phyloP scores from a whole-genome alignment of 2,329 filamentous ascomycete genomes.

The Claviceps africana region DNA sequence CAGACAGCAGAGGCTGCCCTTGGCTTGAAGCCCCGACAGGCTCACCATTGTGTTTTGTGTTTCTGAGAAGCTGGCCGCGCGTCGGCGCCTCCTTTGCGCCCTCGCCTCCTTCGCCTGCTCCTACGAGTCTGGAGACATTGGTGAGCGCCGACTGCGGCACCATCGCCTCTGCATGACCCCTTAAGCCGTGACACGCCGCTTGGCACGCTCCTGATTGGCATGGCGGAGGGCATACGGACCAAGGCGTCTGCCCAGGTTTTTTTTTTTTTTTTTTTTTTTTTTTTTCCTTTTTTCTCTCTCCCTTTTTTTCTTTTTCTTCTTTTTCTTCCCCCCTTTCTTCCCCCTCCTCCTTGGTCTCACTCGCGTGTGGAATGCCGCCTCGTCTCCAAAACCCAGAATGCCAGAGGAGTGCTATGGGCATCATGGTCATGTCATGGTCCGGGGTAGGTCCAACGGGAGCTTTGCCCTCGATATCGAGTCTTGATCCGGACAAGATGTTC shows the following conservation, averaged over 20 bases:
- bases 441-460: background rate
- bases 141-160: no score
- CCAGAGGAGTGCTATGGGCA: no score
- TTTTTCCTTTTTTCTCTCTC: no score
- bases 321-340: no score
- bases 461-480: background rate
- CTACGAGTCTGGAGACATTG: no score
- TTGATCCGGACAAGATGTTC: background rate
- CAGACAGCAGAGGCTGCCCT: background rate
- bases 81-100: no score
- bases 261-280: no score
- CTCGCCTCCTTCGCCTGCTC: no score
- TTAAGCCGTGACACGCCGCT: background rate
- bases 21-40: background rate
- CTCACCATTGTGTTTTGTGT: background rate
- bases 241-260: background rate
- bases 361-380: background rate
- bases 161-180: no score
- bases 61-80: no score
- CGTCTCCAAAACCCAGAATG: background rate
- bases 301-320: no score
- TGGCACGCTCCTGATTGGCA: background rate
- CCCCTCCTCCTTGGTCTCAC: no score
- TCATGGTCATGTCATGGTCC: background rate
- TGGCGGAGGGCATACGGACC: background rate